Evolutionary conservation across 495 filamentous ascomycete genomes (phyloP).

Genomic region (Chaetomium fimeti): DNA sequence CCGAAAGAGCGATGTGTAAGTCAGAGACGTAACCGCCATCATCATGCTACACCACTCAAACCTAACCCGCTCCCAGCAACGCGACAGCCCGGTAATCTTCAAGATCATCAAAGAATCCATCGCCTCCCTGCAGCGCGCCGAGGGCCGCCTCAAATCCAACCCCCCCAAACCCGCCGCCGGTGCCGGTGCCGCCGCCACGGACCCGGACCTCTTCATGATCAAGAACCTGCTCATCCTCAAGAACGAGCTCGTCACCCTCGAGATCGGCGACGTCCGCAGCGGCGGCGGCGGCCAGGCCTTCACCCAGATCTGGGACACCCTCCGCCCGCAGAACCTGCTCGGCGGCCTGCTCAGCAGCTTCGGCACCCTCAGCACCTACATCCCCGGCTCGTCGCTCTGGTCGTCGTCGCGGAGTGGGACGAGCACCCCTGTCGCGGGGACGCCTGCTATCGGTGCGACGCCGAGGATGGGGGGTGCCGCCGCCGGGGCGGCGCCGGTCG

Average conservation of each 20-base stretch:
- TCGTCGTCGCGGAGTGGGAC: slow-evolving; percentile 25
- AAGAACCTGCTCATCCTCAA: slow-evolving; percentile 89
- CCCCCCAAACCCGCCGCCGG: slow-evolving; percentile 27
- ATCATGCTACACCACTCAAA: slow-evolving; percentile 5
- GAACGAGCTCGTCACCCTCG: slow-evolving; percentile 86
- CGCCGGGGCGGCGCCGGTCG: slow-evolving; percentile 18
- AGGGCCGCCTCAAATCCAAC: slow-evolving; percentile 46
- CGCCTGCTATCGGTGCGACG: slow-evolving; percentile 23
- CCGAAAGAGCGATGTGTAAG: slow-evolving; percentile 69
- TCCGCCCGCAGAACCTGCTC: slow-evolving; percentile 49
- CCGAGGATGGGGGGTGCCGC: slow-evolving; percentile 8
- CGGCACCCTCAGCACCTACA: slow-evolving; percentile 32
- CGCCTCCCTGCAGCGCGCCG: slow-evolving; percentile 51
- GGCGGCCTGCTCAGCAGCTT: slow-evolving; percentile 37
- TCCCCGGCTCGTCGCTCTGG: slow-evolving; percentile 42
- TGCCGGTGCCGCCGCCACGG: slow-evolving; percentile 41
- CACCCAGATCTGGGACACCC: slow-evolving; percentile 68
- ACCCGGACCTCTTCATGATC: slow-evolving; percentile 83
- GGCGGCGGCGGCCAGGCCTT: slow-evolving; percentile 28
- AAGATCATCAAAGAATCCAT: slow-evolving; percentile 49
- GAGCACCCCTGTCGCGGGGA: slow-evolving; percentile 17
- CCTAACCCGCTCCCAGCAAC: slow-evolving; percentile 46
- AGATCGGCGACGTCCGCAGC: slow-evolving; percentile 76
- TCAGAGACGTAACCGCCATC: slow-evolving; percentile 19
- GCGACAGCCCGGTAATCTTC: slow-evolving; percentile 50